Conservation (phyloP, 176 grass and related monocot genomes). For the Luzula sylvatica region DNA sequence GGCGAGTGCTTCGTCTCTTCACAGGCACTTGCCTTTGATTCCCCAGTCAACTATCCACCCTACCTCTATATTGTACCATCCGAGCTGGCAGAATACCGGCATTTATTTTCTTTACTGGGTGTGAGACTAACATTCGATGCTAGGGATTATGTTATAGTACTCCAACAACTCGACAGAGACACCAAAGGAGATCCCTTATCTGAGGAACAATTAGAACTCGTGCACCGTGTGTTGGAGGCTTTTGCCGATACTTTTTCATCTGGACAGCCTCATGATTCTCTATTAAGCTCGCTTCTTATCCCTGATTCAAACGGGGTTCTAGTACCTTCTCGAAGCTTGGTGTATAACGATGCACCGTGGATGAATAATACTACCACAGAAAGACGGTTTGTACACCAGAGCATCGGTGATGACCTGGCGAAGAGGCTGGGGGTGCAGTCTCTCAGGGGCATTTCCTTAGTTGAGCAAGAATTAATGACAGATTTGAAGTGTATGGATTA, state of each 20-base stretch:
- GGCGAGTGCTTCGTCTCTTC: slow-evolving; percentile 67
- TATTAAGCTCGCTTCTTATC: slow-evolving; percentile 61
- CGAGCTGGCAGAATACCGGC: slow-evolving; percentile 76
- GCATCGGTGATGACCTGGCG: slow-evolving; percentile 78
- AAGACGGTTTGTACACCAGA: slow-evolving; percentile 73
- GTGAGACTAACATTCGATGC: slow-evolving; percentile 86
- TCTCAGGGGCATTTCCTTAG: slow-evolving; percentile 64
- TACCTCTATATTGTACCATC: slow-evolving; percentile 96
- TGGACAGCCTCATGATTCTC: slow-evolving; percentile 44
- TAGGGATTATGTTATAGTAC: slow-evolving; percentile 69
- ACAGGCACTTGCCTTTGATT: slow-evolving; percentile 87
- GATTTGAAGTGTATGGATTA: slow-evolving; percentile 91
- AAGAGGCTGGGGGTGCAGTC: slow-evolving; percentile 77
- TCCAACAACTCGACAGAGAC: slow-evolving; percentile 47
- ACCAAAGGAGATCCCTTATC: slow-evolving; percentile 70
- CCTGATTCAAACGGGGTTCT: slow-evolving; percentile 73
- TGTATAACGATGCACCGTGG: slow-evolving; percentile 97
- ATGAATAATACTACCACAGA: slow-evolving; percentile 47
- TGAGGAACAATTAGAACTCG: slow-evolving; percentile 69
- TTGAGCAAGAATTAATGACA: slow-evolving; percentile 81
- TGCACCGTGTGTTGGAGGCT: slow-evolving; percentile 85
- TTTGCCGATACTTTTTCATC: slow-evolving; percentile 66
- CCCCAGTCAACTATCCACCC: slow-evolving; percentile 89
- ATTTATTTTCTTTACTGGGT: slow-evolving; percentile 60
- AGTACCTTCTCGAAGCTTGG: slow-evolving; percentile 58